Conservation (phyloP, 257 asterid species). For the Scutellaria baicalensis region DNA sequence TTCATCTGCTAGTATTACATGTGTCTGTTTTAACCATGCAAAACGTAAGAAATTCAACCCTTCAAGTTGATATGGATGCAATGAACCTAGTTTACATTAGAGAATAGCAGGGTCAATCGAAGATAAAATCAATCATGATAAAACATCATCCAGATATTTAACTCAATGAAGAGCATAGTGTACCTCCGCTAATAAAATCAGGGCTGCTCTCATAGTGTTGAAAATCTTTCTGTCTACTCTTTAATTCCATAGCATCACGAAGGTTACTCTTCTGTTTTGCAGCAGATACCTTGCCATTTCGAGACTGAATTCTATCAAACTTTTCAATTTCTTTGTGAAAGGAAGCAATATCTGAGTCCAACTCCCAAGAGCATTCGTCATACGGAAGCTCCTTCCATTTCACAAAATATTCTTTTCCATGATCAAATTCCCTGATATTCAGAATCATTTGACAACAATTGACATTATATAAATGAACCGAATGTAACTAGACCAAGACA, state of each 20-base stretch:
- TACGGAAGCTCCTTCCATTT: constrained; percentile 98
- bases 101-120: constrained; percentile 12
- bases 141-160: constrained; percentile 6
- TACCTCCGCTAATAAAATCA: constrained; percentile 87
- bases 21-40: constrained; percentile 97
- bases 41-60: constrained; percentile 96
- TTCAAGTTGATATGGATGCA: constrained; percentile 99
- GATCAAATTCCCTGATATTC: constrained; percentile 52
- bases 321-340: constrained; percentile 74
- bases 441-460: constrained; percentile 10
- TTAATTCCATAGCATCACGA: constrained; percentile 56
- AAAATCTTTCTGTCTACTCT: constrained; percentile 73
- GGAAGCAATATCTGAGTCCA: constrained; percentile 74
- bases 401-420: constrained; percentile 80
- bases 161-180: constrained; percentile 4
- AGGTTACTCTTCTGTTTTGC: constrained; percentile 47
- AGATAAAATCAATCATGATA: constrained; percentile 6
- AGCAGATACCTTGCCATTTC: constrained; percentile 36
- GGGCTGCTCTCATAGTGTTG: constrained; percentile 91
- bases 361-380: constrained; percentile 96
- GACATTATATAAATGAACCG: background rate
- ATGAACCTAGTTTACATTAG: constrained; percentile 53
- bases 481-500: background rate
- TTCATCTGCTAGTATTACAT: constrained; percentile 98
- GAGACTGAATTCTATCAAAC: constrained; percentile 54